Base-by-base conservation (phyloP, 1,139 yeast genomes). In the Yamadazyma spencermartinsiae region DNA sequence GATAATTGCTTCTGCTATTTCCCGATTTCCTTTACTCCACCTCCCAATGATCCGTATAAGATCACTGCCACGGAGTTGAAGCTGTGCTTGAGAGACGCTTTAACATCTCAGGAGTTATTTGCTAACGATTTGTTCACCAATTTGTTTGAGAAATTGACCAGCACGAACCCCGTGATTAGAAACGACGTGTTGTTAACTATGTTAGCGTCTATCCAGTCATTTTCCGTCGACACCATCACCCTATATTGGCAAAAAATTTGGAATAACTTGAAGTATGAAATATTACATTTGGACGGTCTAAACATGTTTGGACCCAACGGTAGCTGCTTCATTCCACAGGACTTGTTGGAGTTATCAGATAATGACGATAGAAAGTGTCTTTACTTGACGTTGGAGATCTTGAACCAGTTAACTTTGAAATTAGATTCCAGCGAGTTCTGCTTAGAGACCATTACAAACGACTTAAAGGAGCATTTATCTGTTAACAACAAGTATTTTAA, bases 1-100 rank as follows among this genome's bases (percentile, higher is more conserved):
- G 98, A 94, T 56, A 80, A 86, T 26, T 74, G 89, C 29, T 92
- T 92, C 57, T 92, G 98, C 60, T 94, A 94, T 63, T 94, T 90
- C 63, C 99, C 99, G 4, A 90, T 94, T 37, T 86, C 97, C 1
- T 94, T 94, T 63, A 83, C 82, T 43, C 97, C 98, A 1, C 96
- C 98, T 1, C 80, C 85, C 42, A 83, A 86, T 55, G 96, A 90
- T 58, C 96, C 96, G 0, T 88, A 89, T 57, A 80, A 82, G 44
- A 86, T 89, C 44, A 80, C 95, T 0, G 77, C 89, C 1, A 76
- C 72, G 1, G 86, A 88, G 38, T 71, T 92, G 48, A 88, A 87
- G 53, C 34, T 52, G 7, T 72, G 78, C 8, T 66, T 92, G 39
- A 70, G 79, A 39, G 46, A 47, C 27, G 85, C 87, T 6, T 73